Base-by-base conservation (phyloP, 2,329 filamentous ascomycete genomes). In the Claviceps sp. region DNA sequence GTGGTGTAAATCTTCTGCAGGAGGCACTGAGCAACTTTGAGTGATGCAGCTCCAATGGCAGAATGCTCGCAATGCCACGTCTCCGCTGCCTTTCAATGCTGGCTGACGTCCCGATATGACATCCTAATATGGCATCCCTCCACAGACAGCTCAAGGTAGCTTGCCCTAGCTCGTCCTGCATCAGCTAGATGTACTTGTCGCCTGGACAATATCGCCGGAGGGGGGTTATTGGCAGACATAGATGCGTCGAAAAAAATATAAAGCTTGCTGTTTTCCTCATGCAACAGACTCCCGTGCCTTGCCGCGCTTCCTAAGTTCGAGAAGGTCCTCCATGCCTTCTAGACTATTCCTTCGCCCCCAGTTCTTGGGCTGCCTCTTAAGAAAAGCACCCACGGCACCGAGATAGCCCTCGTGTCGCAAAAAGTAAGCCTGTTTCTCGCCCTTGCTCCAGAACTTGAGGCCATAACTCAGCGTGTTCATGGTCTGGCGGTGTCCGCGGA, bases 391-490 rank as follows among this genome's bases (percentile, higher is more conserved):
- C 0, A 97, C 93, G 20, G 89, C 81, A 9, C 93, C 93, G 1
- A 98, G 78, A 65, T 97, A 98, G 26, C 93, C 93, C 68, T 98
- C 93, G 62, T 98, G 93, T 5, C 93, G 78, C 54, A 98, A 67
- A 67, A 98, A 98, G 66, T 95, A 97, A 0, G 93, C 93, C 68
- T 96, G 89, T 68, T 95, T 96, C 63, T 83, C 77, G 43, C 90
- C 91, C 64, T 93, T 89, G 59, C 86, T 89, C 93, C 93, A 98
- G 70, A 97, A 98, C 60, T 89, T 89, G 70, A 98, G 96, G 63
- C 91, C 93, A 64, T 95, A 98, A 52, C 86, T 90, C 9, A 98
- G 75, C 0, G 93, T 97, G 68, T 97, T 95, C 81, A 98, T 98
- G 13, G 93, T 98, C 70, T 97, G 93, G 16, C 87, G 82, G 67